phyloP scores from a whole-genome alignment of 306 rosid species.

The Vigna reflexopilosa region DNA sequence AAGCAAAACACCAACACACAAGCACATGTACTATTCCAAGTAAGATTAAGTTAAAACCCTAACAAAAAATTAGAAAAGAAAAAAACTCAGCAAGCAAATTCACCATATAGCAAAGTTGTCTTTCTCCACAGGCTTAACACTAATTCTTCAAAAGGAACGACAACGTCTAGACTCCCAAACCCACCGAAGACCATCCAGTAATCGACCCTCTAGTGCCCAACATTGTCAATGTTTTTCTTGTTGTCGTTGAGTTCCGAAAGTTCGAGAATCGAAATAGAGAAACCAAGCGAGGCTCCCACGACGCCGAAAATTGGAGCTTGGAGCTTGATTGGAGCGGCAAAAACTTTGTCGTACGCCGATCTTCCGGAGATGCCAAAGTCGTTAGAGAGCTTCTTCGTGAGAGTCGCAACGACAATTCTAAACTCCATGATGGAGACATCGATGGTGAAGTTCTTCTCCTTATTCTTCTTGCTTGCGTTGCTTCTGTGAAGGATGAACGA shows the following conservation, averaged over 20 bases:
- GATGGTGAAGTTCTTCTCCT: background rate
- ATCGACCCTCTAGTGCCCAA: slow-evolving; percentile 72
- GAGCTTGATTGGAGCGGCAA: slow-evolving; percentile 68
- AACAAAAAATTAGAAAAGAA: background rate
- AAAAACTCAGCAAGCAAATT: slow-evolving; percentile 11
- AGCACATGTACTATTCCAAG: slow-evolving; percentile 14
- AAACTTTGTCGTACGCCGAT: slow-evolving; percentile 87
- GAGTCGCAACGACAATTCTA: slow-evolving; percentile 60
- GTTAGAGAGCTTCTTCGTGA: slow-evolving; percentile 70
- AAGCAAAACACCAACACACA: slow-evolving; percentile 23
- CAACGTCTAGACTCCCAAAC: slow-evolving; percentile 64
- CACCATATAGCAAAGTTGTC: slow-evolving; percentile 45
- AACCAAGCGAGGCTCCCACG: slow-evolving; percentile 58
- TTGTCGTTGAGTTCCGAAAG: slow-evolving; percentile 71
- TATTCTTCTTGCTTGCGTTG: slow-evolving; percentile 24
- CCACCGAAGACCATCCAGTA: slow-evolving; percentile 75
- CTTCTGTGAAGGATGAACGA: background rate
- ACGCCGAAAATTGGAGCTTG: slow-evolving; percentile 65
- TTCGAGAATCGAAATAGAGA: slow-evolving; percentile 86
- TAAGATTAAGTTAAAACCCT: slow-evolving; percentile 31
- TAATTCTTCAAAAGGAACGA: slow-evolving; percentile 65
- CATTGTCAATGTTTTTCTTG: slow-evolving; percentile 50
- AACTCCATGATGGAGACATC: slow-evolving; percentile 58
- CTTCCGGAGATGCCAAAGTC: too few relatives aligned
- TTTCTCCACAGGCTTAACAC: slow-evolving; percentile 53